Evolutionary conservation across 1,284 basidiomycete species (phyloP).

Genomic region (Fomitiporia mediterranea): DNA sequence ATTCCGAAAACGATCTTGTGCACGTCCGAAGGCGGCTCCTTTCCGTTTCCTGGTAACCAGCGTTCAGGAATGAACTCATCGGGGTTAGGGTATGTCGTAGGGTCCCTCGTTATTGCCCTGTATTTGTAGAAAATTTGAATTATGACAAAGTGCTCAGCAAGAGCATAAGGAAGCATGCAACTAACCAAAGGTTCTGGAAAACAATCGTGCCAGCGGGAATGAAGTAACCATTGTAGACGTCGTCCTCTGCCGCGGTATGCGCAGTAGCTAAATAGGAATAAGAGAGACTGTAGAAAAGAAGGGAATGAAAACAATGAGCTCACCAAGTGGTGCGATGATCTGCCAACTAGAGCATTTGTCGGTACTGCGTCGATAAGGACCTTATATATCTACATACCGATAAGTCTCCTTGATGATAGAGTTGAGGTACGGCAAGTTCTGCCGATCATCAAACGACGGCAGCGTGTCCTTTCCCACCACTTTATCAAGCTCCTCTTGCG

Average conservation of each 20-base stretch:
- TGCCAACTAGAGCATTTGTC: conserved; percentile 15
- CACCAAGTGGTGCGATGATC: conserved; percentile 13
- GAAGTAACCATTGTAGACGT: conserved; percentile 22
- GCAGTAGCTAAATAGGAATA: conserved; percentile 1
- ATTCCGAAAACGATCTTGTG: conserved; percentile 10
- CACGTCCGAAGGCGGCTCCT: not conserved
- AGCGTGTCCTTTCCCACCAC: conserved; percentile 24
- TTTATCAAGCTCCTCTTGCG: conserved; percentile 25
- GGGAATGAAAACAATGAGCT: not conserved
- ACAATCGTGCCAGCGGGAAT: conserved; percentile 24
- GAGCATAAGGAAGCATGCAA: no score
- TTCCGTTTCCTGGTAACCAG: conserved; percentile 17
- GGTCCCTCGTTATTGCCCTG: conserved; percentile 27
- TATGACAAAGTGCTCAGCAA: not conserved
- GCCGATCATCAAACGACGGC: conserved; percentile 24
- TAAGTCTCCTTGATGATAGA: conserved; percentile 25
- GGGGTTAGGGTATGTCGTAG: conserved; percentile 24
- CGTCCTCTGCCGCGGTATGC: conserved; percentile 17
- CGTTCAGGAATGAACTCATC: conserved; percentile 27
- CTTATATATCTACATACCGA: conserved; percentile 3
- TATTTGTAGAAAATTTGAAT: not conserved
- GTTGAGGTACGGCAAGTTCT: conserved; percentile 24
- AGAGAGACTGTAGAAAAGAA: not conserved
- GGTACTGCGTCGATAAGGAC: not conserved
- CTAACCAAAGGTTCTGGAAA: conserved; percentile 23